phyloP scores from a whole-genome alignment of 768 basidiomycete species.

The Vararia minispora region DNA sequence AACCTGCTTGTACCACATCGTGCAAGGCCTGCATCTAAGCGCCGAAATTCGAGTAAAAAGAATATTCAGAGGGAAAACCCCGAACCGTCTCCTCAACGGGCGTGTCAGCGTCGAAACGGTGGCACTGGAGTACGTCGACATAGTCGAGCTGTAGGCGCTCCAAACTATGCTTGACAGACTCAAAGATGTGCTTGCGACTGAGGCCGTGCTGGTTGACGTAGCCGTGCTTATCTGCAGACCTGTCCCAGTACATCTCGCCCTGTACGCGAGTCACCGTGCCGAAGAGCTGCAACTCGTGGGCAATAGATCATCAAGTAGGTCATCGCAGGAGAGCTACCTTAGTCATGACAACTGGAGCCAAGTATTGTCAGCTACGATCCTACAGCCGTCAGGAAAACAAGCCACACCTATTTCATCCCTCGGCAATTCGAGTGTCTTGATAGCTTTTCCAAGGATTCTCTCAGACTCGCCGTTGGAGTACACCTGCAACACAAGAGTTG shows the following conservation, averaged over 20 bases:
- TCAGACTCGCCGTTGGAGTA: constrained; percentile 32
- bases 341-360: constrained; percentile 37
- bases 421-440: constrained; percentile 31
- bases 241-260: constrained; percentile 2
- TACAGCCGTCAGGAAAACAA: no score
- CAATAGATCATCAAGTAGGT: not conserved
- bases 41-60: not conserved
- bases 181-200: constrained; percentile 54
- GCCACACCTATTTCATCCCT: constrained; percentile 31
- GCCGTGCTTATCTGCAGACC: constrained; percentile 17
- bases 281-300: constrained; percentile 9
- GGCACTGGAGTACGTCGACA: constrained; percentile 56
- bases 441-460: constrained; percentile 32
- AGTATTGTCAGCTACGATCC: no score
- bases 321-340: constrained; percentile 23
- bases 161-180: constrained; percentile 49
- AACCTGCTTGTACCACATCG: constrained; percentile 31
- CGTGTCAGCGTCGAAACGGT: constrained; percentile 28
- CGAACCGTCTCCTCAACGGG: constrained; percentile 27
- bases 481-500: constrained; percentile 6
- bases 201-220: constrained; percentile 26
- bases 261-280: constrained; percentile 7
- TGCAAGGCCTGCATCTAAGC: constrained; percentile 30
- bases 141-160: constrained; percentile 63
- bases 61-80: not conserved